These are phyloP conservation scores for Trametes sp. DNA, from an alignment of 1,284 basidiomycete genomes.

Conservation along the genomic window DNA sequence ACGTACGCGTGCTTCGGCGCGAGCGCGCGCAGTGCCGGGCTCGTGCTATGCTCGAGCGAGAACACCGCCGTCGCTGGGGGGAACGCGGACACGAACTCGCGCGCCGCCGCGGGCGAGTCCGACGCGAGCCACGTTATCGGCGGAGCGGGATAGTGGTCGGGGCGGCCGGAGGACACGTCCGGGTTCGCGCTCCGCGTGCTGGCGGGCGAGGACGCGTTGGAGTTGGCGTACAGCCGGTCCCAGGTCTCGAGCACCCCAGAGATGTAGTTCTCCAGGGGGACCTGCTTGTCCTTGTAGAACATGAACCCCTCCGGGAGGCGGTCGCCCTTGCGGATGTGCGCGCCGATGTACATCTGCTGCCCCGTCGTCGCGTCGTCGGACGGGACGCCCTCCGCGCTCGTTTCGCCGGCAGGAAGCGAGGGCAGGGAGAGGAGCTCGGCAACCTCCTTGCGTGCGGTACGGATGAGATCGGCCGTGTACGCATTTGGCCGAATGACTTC, in stretches of 20 bases:
- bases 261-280: slow-evolving; percentile 59
- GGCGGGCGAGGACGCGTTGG: slow-evolving; percentile 28
- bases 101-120: slow-evolving; percentile 56
- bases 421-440: slow-evolving; percentile 40
- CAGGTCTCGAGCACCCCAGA: slow-evolving; percentile 52
- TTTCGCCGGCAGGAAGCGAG: slow-evolving; percentile 8
- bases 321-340: slow-evolving; percentile 71
- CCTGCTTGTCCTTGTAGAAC: slow-evolving; percentile 50
- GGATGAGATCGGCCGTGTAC: slow-evolving; percentile 55
- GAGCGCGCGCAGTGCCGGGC: slow-evolving; percentile 53
- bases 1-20: slow-evolving; percentile 62
- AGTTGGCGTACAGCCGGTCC: slow-evolving; percentile 48
- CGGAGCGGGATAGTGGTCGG: slow-evolving; percentile 38
- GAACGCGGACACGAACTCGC: slow-evolving; percentile 52
- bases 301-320: slow-evolving; percentile 53
- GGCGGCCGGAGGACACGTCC: slow-evolving; percentile 14
- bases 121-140: slow-evolving; percentile 63
- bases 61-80: slow-evolving; percentile 48
- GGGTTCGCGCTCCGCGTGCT: slow-evolving; percentile 2
- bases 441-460: slow-evolving; percentile 57
- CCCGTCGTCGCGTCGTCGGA: slow-evolving; percentile 26
- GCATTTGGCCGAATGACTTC: slow-evolving; percentile 62
- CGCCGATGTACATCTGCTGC: slow-evolving; percentile 53
- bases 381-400: not conserved
- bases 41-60: slow-evolving; percentile 52